These are phyloP conservation scores for Podila epicladia DNA, from an alignment of 192 early-diverging fungal species.

Conservation along the genomic window DNA sequence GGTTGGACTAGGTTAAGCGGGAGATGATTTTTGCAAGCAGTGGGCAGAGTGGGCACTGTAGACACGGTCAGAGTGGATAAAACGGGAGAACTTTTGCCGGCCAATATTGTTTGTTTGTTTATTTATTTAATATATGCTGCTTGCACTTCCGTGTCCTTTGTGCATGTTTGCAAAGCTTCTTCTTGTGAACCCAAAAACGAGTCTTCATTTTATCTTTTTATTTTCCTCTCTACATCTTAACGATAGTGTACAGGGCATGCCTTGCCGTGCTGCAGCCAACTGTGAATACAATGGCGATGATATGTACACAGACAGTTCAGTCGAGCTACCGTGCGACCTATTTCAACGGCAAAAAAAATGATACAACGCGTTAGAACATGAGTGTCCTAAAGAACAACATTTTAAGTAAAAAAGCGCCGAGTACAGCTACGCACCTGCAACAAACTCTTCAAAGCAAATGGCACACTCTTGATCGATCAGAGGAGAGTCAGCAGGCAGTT, in stretches of 20 bases:
- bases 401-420: not conserved
- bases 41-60: too few relatives aligned
- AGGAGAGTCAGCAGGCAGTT: constrained; percentile 65
- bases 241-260: constrained; percentile 88
- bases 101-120: too few relatives aligned
- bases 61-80: too few relatives aligned
- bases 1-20: too few relatives aligned
- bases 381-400: not conserved
- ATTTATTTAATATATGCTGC: too few relatives aligned
- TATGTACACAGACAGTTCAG: constrained; percentile 92
- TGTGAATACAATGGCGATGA: constrained; percentile 84
- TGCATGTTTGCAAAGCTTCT: too few relatives aligned
- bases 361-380: not conserved
- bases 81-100: too few relatives aligned
- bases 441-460: constrained; percentile 96
- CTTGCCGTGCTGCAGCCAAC: constrained; percentile 79
- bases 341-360: not conserved
- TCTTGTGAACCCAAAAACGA: too few relatives aligned
- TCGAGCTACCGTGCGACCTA: constrained; percentile 79
- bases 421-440: constrained; percentile 55
- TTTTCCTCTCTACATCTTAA: constrained; percentile 13
- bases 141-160: too few relatives aligned
- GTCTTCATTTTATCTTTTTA: too few relatives aligned
- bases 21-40: too few relatives aligned
- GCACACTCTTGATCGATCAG: constrained; percentile 85